Conservation (phyloP, 257 asterid species). For the Oldenlandia corymbosa region DNA sequence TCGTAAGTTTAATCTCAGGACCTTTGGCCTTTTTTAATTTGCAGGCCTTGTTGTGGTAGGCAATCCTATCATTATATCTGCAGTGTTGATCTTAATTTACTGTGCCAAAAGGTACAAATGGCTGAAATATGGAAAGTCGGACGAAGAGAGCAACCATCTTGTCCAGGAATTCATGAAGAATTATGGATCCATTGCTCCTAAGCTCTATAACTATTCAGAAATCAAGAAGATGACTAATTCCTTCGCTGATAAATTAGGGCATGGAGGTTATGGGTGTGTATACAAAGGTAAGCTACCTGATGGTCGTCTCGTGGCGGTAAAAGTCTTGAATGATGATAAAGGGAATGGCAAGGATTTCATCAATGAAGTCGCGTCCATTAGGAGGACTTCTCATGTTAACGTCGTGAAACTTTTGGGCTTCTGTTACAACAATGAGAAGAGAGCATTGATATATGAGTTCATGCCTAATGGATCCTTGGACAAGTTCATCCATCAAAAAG, state of each 20-base stretch:
- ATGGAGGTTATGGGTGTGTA: slow-evolving; percentile 22
- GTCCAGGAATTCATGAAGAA: slow-evolving; percentile 33
- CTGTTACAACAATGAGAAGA: background rate
- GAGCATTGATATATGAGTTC: slow-evolving; percentile 14
- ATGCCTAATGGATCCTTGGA: slow-evolving; percentile 5
- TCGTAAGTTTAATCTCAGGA: too few relatives aligned
- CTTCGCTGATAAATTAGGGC: slow-evolving; percentile 23
- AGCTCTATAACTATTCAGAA: slow-evolving; percentile 23
- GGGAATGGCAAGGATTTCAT: slow-evolving; percentile 3
- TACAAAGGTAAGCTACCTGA: slow-evolving; percentile 21
- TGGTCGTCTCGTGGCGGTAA: slow-evolving; percentile 23
- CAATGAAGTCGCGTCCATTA: background rate
- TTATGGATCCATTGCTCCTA: slow-evolving; percentile 42
- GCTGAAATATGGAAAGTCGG: too few relatives aligned
- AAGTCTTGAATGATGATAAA: slow-evolving; percentile 18
- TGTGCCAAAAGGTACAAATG: slow-evolving; percentile 13
- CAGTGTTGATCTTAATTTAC: slow-evolving; percentile 6
- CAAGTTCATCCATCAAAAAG: background rate
- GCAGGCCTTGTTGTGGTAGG: too few relatives aligned
- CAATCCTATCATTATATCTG: slow-evolving; percentile 11
- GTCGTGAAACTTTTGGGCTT: slow-evolving; percentile 3
- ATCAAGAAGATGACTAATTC: slow-evolving; percentile 15
- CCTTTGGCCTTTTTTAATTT: background rate
- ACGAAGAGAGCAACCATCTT: slow-evolving; percentile 5
- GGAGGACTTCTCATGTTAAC: slow-evolving; percentile 9